These are phyloP conservation scores for Talaromyces piceae DNA, from an alignment of 2,329 filamentous ascomycete genomes.

Conservation along the genomic window DNA sequence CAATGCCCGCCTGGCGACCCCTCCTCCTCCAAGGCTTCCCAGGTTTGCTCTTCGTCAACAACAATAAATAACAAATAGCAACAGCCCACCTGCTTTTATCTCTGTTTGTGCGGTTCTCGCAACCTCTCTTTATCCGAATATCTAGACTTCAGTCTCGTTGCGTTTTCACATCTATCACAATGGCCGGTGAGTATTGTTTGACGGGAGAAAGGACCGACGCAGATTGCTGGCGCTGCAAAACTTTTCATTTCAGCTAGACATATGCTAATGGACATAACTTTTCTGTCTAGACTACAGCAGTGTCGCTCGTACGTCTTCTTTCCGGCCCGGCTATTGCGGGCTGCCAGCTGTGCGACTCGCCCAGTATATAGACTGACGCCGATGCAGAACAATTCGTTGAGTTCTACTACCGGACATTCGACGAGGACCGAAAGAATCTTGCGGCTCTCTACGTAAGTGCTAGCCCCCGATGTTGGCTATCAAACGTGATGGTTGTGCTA, in stretches of 20 bases:
- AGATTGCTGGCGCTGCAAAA: background rate
- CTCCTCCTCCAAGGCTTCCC: background rate
- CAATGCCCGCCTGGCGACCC: background rate
- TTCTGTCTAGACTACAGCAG: slow-evolving; percentile 8
- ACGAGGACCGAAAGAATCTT: slow-evolving; percentile 60
- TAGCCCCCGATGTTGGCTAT: background rate
- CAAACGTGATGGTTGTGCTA: background rate
- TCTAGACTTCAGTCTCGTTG: background rate
- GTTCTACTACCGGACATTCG: slow-evolving; percentile 89
- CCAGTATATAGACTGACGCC: background rate
- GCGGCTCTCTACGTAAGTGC: slow-evolving; percentile 73
- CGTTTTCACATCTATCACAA: slow-evolving; percentile 1
- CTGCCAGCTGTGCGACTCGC: slow-evolving; percentile 1
- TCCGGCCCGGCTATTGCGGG: background rate
- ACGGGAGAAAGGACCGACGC: background rate
- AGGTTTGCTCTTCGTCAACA: background rate
- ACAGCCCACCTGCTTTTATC: background rate
- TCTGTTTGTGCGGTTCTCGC: background rate
- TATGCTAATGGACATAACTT: background rate
- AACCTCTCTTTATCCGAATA: background rate
- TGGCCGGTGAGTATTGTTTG: slow-evolving; percentile 3
- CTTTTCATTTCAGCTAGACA: background rate
- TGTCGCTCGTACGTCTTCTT: slow-evolving; percentile 9
- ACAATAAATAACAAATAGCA: background rate
- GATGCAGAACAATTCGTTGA: slow-evolving; percentile 71